Conservation (phyloP, 202 grass and related monocot species). For the Bolboschoenoplectus hybrid region DNA sequence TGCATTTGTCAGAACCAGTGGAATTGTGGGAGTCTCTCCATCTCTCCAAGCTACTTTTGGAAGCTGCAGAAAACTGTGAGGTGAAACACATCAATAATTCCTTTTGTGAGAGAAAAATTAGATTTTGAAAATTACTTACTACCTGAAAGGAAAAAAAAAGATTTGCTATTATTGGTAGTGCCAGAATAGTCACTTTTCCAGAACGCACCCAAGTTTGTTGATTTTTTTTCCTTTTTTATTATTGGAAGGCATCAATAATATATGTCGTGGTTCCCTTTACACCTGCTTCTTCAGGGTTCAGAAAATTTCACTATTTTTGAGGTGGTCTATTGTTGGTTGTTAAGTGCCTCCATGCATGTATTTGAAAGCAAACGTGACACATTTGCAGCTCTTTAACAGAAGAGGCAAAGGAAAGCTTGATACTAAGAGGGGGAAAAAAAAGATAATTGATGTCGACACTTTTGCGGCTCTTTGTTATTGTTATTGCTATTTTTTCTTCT, state of each 20-base stretch:
- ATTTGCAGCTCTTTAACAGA: neutral
- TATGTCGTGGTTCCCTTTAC: neutral
- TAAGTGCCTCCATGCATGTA: neutral
- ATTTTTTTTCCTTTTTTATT: too few relatives aligned
- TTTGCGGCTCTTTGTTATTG: neutral
- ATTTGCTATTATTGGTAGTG: neutral
- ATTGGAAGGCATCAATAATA: neutral
- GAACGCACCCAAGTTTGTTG: neutral
- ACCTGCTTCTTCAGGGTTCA: neutral
- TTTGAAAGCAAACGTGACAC: neutral
- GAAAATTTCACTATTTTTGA: neutral
- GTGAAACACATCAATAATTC: conserved; percentile 45
- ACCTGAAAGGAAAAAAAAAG: neutral
- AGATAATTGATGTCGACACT: neutral
- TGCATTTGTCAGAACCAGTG: conserved; percentile 46
- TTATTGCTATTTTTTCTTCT: neutral
- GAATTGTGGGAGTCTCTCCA: conserved; percentile 55
- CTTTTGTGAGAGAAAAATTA: neutral
- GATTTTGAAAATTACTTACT: neutral
- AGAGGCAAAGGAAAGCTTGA: neutral
- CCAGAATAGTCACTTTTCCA: neutral
- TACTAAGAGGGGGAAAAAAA: neutral
- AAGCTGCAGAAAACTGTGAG: conserved; percentile 82
- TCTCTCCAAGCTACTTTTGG: conserved; percentile 58
- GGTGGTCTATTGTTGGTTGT: neutral